These are phyloP conservation scores for Cicer cuneatum DNA, from an alignment of 306 rosid genomes.

Conservation along the genomic window DNA sequence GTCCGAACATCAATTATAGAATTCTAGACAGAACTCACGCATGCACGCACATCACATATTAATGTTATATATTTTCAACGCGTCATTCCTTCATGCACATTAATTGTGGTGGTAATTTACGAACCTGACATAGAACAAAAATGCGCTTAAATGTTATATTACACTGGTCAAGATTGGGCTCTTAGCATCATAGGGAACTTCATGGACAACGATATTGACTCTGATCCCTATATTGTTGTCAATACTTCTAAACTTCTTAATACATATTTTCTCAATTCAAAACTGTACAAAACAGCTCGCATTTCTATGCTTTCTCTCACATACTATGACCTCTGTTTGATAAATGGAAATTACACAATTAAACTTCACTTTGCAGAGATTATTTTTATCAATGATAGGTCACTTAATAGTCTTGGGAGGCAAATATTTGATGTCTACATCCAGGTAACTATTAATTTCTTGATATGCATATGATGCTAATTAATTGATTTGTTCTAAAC, in stretches of 20 bases:
- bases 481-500: constrained; percentile 12
- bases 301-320: constrained; percentile 85
- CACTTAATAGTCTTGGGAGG: constrained; percentile 72
- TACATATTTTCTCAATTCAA: constrained; percentile 50
- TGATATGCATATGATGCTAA: constrained; percentile 14
- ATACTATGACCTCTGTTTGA: constrained; percentile 86
- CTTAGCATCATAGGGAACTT: constrained; percentile 89
- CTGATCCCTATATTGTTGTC: constrained; percentile 65
- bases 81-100: constrained; percentile 68
- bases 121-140: constrained; percentile 73
- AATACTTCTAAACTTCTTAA: constrained; percentile 69
- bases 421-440: constrained; percentile 79
- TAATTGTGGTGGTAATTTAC: constrained; percentile 84
- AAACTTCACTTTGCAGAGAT: constrained; percentile 97
- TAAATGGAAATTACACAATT: constrained; percentile 76
- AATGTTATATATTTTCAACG: constrained; percentile 47
- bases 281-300: constrained; percentile 75
- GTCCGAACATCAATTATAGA: background rate
- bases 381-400: constrained; percentile 58
- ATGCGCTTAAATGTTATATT: constrained; percentile 77
- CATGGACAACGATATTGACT: constrained; percentile 82
- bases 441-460: constrained; percentile 62
- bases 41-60: too few species aligned
- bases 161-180: constrained; percentile 70
- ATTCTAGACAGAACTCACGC: too few species aligned